Evolutionary conservation across 2,329 filamentous ascomycete species (phyloP), one percentile per base, ranked within the genome.

Genomic region (Stachybotrys chartarum): DNA sequence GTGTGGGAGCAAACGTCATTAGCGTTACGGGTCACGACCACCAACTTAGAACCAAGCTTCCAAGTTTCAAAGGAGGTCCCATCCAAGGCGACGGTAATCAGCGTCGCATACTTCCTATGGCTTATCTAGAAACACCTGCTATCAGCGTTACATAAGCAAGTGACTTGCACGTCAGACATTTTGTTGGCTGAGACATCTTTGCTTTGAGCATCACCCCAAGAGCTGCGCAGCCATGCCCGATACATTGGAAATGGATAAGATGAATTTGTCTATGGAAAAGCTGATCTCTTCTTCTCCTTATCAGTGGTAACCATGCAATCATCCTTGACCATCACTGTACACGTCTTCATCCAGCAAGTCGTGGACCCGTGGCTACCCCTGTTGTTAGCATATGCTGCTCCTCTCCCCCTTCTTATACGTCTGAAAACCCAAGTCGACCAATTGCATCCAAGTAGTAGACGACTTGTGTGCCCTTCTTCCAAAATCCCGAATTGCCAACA

Each of bases 401-500:
- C 35, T 24, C 24, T 4, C 24, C 24, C 24, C n/a, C n/a, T n/a
- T n/a, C n/a, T 24, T 4, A 24, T 14, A 42, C 35, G 35, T 42
- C 35, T 42, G 35, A 42, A 42, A 42, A 24, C 24, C 35, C 35
- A 42, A 42, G 35, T 14, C 35, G 35, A 42, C 35, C 35, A 42
- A 42, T 10, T 42, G 35, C 35, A 42, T 30, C 30, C 52, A 56
- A 46, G 39, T 44, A 46, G 35, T 42, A 42, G 35, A 42, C 35
- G 35, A 42, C 14, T 42, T 14, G 14, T 10, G 35, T 14, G 5
- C 14, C 24, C 58, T 12, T 57, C 55, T 44, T 64, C 63, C 46
- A 62, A 52, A 42, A 61, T 58, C 44, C 57, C 57, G 47, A 61
- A 47, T 46, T 42, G 14, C 35, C 35, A 3, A 42, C 14, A 42